Conservation (phyloP, 306 rosid genomes). For the Ochetophila trinervis region DNA sequence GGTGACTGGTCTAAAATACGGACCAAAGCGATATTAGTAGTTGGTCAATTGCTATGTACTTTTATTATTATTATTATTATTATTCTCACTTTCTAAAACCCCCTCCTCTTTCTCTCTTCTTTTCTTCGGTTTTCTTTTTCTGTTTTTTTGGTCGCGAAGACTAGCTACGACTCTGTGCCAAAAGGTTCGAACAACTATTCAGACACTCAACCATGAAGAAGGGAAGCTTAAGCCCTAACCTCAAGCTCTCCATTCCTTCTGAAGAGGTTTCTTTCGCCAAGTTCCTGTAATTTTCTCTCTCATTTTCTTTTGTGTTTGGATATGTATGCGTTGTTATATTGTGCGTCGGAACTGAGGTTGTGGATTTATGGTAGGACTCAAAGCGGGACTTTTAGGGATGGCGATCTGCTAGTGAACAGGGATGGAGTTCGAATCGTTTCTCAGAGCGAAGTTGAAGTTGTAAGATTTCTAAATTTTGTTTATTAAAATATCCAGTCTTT, state of each 20-base stretch:
- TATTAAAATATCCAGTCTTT: background rate
- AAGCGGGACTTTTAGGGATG: constrained; percentile 91
- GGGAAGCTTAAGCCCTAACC: constrained; percentile 54
- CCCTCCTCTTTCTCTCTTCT: background rate
- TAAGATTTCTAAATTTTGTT: constrained; percentile 27
- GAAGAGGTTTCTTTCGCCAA: constrained; percentile 62
- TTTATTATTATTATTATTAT: too few relatives aligned
- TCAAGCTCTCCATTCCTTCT: constrained; percentile 76
- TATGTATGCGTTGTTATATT: constrained; percentile 13
- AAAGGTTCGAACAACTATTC: background rate
- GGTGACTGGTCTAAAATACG: too few relatives aligned
- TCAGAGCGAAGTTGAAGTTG: constrained; percentile 73
- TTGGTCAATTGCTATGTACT: too few relatives aligned
- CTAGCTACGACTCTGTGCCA: background rate
- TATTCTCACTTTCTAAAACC: background rate
- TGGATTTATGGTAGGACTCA: constrained; percentile 59
- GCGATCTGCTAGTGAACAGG: constrained; percentile 89
- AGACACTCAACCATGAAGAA: constrained; percentile 47
- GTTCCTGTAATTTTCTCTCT: constrained; percentile 55
- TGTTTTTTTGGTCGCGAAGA: background rate
- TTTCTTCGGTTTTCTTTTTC: background rate
- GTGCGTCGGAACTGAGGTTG: constrained; percentile 22
- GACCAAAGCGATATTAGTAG: too few relatives aligned
- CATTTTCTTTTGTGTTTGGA: background rate
- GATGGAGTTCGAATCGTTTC: constrained; percentile 92